These are phyloP conservation scores for Ballota nigra DNA, from an alignment of 257 asterid genomes.

Conservation along the genomic window DNA sequence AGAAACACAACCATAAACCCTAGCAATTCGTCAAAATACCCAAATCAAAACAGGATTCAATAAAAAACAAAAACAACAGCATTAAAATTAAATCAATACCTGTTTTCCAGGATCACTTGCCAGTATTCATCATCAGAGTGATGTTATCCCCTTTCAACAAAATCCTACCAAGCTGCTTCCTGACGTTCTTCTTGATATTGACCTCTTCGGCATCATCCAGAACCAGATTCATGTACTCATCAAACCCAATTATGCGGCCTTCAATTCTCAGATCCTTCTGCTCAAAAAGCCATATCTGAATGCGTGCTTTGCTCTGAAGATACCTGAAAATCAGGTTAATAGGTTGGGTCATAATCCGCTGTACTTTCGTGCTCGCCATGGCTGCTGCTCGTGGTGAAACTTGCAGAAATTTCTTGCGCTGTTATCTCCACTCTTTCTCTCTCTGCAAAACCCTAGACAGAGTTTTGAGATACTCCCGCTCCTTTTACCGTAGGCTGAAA, in stretches of 20 bases:
- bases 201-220: conserved; percentile 59
- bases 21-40: not conserved
- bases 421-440: not conserved
- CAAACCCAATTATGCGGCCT: conserved; percentile 62
- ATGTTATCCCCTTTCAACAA: conserved; percentile 62
- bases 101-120: conserved; percentile 34
- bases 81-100: conserved; percentile 17
- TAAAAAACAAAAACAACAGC: not conserved
- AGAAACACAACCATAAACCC: not conserved
- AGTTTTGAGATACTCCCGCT: not conserved
- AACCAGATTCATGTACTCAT: conserved; percentile 66
- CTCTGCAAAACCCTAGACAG: conserved; percentile 40
- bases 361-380: conserved; percentile 61
- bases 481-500: not conserved
- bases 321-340: conserved; percentile 64
- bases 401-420: conserved; percentile 16
- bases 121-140: conserved; percentile 64
- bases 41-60: not conserved
- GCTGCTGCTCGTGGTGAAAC: conserved; percentile 32
- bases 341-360: conserved; percentile 58
- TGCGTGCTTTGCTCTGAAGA: conserved; percentile 68
- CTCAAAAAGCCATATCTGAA: conserved; percentile 72
- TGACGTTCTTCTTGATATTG: conserved; percentile 46
- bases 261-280: conserved; percentile 67
- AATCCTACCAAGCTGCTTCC: conserved; percentile 59